Base-by-base conservation (phyloP, 164 flowering plant genomes). In the Cinnamomum chago region DNA sequence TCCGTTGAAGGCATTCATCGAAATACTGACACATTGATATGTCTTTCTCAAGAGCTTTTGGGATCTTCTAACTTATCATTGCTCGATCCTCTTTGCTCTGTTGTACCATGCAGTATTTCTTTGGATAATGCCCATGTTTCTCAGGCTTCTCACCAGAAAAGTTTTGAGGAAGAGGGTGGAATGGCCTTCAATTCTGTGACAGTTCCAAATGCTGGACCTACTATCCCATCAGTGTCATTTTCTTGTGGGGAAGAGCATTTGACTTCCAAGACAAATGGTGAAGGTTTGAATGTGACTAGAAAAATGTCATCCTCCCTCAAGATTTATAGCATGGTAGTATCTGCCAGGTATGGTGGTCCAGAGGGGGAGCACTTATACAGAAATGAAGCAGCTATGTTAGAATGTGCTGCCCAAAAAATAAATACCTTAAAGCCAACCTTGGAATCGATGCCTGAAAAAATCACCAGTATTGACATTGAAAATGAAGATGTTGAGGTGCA, bases 1-100 rank as follows among this genome's bases (percentile, higher is more conserved):
- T 79, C 78, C 33, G 75, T 75, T 76, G 84, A 81, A 73, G 81
- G 76, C 67, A 70, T 72, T 50, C 47, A 50, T 72, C 76, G 79
- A 77, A 81, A 71, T 71, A 72, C 73, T 69, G 76, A 75, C 27
- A 79, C 77, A 10, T 83, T 64, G 62, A 64, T 62, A 69, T 62
- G 76, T 27, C 25, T 81, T 76, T 85, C 89, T 84, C 90, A 88
- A 78, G 92, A 85, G 69, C 58, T 71, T n/a, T 78, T 73, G 68
- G 77, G 72, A 74, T 83, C 83, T 50, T 81, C 90, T 72, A 76
- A 75, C 79, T 71, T 82, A n/a, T 87, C 89, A 22, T 79, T 82
- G 72, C 73, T 70, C 0, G 98, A 94, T 80, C 95, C 96, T 82
- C 92, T 94, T 67, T 94, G 98, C 82, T 94, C 98, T 50, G 69